A percentile compares a stretch with the other conserved stretches of the same genome.
phyloP scores from a whole-genome alignment of 176 grass and related monocot species.

The Rhynchospora pubera region DNA sequence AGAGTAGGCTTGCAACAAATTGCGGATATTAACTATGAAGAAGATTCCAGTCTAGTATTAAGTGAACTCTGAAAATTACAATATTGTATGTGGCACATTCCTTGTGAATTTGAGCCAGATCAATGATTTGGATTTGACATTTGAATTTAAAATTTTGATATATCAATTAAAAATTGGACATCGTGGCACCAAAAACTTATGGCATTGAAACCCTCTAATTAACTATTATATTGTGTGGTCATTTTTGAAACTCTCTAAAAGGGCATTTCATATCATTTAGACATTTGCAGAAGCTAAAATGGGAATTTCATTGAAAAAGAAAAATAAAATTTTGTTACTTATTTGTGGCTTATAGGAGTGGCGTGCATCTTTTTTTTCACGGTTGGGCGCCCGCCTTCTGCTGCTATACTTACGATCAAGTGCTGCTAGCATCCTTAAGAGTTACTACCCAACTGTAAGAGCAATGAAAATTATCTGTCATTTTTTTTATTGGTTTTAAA shows the following conservation, averaged over 20 bases:
- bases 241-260: no score
- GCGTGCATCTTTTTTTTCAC: conserved; percentile 49
- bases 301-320: background rate
- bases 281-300: background rate
- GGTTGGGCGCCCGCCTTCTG: conserved; percentile 49
- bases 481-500: conserved; percentile 13
- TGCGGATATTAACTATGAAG: background rate
- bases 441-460: conserved; percentile 78
- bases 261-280: background rate
- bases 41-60: no score
- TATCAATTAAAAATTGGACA: no score
- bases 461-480: conserved; percentile 7
- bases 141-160: no score
- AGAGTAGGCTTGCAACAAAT: background rate
- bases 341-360: conserved; percentile 38
- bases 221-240: no score
- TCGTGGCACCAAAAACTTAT: no score
- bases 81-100: no score
- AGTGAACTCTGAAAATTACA: no score
- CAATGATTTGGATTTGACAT: no score
- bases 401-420: conserved; percentile 79
- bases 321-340: background rate
- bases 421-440: conserved; percentile 55
- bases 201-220: no score
- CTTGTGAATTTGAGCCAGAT: no score